Evolutionary conservation across 768 basidiomycete genomes (phyloP).

Genomic region (Calocybe gangraenosa): DNA sequence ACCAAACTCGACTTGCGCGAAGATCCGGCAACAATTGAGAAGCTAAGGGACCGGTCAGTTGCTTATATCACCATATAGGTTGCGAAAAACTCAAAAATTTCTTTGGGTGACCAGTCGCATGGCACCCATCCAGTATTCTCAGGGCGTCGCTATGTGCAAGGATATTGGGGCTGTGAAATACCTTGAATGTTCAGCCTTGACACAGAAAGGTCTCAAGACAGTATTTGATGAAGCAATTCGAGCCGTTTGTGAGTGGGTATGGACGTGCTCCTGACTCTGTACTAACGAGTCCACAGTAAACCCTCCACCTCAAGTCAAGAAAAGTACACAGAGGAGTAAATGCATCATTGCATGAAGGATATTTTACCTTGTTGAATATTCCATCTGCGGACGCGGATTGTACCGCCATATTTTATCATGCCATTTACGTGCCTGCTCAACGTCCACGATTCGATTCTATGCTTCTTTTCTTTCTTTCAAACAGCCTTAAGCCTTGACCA

Average conservation of each 20-base stretch:
- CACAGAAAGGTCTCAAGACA: slow-evolving; percentile 97
- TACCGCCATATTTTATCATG: slow-evolving; percentile 43
- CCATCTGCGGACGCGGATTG: slow-evolving; percentile 23
- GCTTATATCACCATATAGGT: background rate
- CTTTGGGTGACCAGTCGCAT: slow-evolving; percentile 61
- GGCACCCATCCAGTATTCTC: slow-evolving; percentile 89
- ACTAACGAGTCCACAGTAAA: slow-evolving; percentile 49
- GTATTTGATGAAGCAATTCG: slow-evolving; percentile 99
- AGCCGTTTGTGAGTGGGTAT: slow-evolving; percentile 75
- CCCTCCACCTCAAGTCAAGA: slow-evolving; percentile 63
- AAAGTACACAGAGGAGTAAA: slow-evolving; percentile 33
- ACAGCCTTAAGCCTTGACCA: slow-evolving; percentile 2
- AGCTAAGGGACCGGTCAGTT: slow-evolving; percentile 80
- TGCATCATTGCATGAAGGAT: slow-evolving; percentile 71
- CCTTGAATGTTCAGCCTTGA: slow-evolving; percentile 92
- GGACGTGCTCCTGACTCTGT: background rate
- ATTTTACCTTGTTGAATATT: slow-evolving; percentile 19
- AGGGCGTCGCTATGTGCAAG: slow-evolving; percentile 86
- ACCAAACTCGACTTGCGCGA: slow-evolving; percentile 98
- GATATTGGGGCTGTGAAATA: slow-evolving; percentile 97
- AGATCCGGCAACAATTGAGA: slow-evolving; percentile 88
- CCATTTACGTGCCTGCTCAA: slow-evolving; percentile 68
- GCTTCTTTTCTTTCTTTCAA: slow-evolving; percentile 19
- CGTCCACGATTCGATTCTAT: slow-evolving; percentile 59
- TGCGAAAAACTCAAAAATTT: background rate